A percentile compares a stretch with the other conserved stretches of the same genome.
These are phyloP conservation scores for Trichoderma simmonsii DNA, from an alignment of 2,329 filamentous ascomycete species.

Conservation along the genomic window DNA sequence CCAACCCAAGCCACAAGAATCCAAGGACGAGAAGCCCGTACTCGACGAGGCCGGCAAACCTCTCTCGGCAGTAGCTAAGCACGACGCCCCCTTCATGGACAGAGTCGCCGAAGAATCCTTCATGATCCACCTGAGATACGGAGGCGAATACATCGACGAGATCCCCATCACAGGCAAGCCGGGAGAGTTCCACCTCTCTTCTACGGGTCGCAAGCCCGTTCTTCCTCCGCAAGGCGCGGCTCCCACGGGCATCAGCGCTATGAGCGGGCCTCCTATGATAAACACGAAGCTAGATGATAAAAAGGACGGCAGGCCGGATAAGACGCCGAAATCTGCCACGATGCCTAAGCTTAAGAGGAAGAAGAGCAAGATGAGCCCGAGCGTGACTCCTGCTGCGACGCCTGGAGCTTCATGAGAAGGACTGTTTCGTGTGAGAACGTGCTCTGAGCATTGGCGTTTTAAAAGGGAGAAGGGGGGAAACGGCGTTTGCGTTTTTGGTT, in stretches of 20 bases:
- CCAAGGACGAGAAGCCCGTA: constrained; percentile 48
- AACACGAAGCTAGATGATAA: constrained; percentile 44
- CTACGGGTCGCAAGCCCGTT: constrained; percentile 53
- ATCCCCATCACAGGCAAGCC: constrained; percentile 65
- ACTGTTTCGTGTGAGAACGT: background rate
- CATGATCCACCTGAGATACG: constrained; percentile 54
- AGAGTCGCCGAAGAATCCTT: constrained; percentile 57
- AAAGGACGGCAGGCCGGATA: constrained; percentile 46
- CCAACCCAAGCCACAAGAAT: constrained; percentile 34
- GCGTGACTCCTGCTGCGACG: constrained; percentile 32
- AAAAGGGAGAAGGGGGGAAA: background rate
- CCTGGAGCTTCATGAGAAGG: constrained; percentile 24
- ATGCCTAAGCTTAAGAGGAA: constrained; percentile 44
- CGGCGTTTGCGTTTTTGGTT: background rate
- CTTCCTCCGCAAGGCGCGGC: constrained; percentile 32
- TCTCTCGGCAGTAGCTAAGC: constrained; percentile 34
- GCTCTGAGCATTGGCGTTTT: background rate
- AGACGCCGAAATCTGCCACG: constrained; percentile 42
- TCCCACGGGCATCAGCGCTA: constrained; percentile 33
- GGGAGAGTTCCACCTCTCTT: constrained; percentile 62
- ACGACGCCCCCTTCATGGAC: constrained; percentile 41
- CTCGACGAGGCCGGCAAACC: constrained; percentile 34
- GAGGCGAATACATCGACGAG: constrained; percentile 64
- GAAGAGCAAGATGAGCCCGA: constrained; percentile 46
- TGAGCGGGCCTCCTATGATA: constrained; percentile 35